phyloP scores from a whole-genome alignment of 257 asterid genomes.

The Scutellaria galericulata region DNA sequence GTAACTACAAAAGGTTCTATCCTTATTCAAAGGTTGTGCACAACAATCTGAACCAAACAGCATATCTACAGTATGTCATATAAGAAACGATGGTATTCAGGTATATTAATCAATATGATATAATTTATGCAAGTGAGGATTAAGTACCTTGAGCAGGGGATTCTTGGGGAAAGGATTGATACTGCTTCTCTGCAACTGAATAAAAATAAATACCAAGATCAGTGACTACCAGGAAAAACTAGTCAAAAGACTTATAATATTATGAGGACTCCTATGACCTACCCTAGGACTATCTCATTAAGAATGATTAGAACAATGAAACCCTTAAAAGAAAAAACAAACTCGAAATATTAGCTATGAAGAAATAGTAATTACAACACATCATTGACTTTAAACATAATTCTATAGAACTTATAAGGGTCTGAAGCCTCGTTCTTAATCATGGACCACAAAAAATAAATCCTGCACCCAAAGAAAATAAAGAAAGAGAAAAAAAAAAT shows the following conservation, averaged over 20 bases:
- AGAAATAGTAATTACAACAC: neutral
- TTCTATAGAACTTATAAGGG: neutral
- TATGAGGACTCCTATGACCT: neutral
- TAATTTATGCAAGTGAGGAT: constrained; percentile 2
- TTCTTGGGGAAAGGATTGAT: constrained; percentile 53
- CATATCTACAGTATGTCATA: neutral
- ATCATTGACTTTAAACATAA: neutral
- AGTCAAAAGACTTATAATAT: neutral
- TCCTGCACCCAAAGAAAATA: neutral
- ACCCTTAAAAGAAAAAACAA: neutral
- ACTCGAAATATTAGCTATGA: neutral
- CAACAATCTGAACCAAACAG: neutral
- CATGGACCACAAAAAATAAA: neutral
- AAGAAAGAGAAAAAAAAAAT: neutral
- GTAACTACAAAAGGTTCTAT: neutral
- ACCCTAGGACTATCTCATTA: neutral
- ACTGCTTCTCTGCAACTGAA: constrained; percentile 64
- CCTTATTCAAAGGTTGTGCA: neutral
- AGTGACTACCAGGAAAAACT: neutral
- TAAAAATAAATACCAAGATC: neutral
- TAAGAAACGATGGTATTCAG: neutral
- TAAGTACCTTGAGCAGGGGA: constrained; percentile 59
- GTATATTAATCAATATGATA: neutral
- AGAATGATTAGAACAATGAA: neutral
- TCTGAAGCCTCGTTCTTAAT: neutral